Conservation (phyloP, 2,329 filamentous ascomycete species). For the Ophiobolus disseminans region DNA sequence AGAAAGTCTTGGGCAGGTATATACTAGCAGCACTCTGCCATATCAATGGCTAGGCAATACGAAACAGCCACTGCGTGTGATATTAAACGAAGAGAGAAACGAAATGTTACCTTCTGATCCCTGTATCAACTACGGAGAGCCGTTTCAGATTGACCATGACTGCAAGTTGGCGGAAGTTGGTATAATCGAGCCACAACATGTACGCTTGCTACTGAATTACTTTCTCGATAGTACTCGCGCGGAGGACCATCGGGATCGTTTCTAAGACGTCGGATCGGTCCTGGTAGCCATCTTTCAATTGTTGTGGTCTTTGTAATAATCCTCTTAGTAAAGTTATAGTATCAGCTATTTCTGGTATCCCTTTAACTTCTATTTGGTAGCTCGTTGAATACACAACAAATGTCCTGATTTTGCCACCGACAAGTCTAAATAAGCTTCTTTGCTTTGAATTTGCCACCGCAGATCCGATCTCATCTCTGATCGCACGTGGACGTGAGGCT, state of each 20-base stretch:
- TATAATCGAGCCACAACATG: background rate
- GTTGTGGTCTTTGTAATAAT: too few relatives aligned
- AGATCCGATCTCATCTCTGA: too few relatives aligned
- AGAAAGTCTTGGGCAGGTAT: background rate
- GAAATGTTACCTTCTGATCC: background rate
- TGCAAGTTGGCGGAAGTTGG: background rate
- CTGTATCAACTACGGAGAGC: background rate
- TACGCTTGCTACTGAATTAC: background rate
- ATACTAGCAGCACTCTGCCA: background rate
- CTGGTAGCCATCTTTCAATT: too few relatives aligned
- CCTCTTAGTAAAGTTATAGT: too few relatives aligned
- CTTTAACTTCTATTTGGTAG: too few relatives aligned
- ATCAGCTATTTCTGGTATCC: too few relatives aligned
- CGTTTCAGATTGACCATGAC: background rate
- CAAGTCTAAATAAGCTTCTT: too few relatives aligned
- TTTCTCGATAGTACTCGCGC: background rate
- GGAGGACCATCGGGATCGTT: background rate
- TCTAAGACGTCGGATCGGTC: too few relatives aligned
- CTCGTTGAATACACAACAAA: too few relatives aligned
- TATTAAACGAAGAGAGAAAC: background rate
- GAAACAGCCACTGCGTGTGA: background rate
- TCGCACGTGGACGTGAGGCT: too few relatives aligned
- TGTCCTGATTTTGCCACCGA: too few relatives aligned
- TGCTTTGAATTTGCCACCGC: too few relatives aligned
- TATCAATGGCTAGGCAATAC: background rate